Conservation (phyloP, 2,329 filamentous ascomycete species). For the Neoscytalidium dimidiatum region DNA sequence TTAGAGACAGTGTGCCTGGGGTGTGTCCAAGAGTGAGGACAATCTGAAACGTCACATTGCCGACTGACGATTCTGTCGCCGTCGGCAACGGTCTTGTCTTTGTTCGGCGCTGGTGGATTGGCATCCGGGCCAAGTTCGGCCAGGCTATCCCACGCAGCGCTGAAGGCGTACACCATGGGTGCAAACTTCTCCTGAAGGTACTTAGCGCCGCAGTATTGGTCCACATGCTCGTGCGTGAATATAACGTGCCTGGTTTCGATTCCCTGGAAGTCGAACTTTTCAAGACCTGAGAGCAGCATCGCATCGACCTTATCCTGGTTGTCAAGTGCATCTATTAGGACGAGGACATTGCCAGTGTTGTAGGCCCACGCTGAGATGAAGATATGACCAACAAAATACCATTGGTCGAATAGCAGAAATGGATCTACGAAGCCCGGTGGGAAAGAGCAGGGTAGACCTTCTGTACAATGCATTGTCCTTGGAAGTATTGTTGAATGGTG, state of each 20-base stretch:
- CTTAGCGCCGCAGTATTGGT: background rate
- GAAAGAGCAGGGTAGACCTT: background rate
- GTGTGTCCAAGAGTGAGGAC: background rate
- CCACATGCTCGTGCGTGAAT: background rate
- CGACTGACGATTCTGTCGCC: background rate
- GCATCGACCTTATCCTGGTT: background rate
- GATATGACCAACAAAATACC: conserved; percentile 25
- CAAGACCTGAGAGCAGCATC: background rate
- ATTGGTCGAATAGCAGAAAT: background rate
- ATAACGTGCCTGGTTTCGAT: background rate
- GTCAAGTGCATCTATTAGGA: background rate
- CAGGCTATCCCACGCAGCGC: background rate
- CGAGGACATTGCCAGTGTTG: conserved; percentile 12
- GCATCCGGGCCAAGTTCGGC: background rate
- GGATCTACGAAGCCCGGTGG: background rate
- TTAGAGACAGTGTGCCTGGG: background rate
- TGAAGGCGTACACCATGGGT: background rate
- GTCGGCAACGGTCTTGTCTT: background rate
- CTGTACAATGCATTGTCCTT: background rate
- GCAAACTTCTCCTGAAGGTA: background rate
- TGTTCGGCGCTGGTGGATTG: background rate
- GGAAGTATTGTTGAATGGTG: background rate
- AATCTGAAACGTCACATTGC: background rate
- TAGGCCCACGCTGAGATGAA: conserved; percentile 23
- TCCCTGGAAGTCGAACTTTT: background rate